Conservation (phyloP, 2,329 filamentous ascomycete genomes). For the Fusarium albidum region DNA sequence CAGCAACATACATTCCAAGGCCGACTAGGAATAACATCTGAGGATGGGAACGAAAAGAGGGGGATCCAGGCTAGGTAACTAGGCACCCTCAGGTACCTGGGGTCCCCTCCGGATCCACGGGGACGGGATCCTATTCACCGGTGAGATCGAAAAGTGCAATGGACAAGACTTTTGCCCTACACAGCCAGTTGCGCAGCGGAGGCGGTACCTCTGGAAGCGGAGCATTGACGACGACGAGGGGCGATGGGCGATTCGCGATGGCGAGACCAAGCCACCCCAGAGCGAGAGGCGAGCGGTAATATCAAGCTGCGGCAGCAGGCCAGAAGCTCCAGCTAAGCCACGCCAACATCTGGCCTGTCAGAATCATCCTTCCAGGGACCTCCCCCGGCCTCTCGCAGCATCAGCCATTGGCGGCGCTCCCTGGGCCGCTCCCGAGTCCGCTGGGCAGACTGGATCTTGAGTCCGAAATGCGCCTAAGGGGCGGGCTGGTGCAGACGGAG, state of each 20-base stretch:
- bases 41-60: constrained; percentile 5
- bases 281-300: constrained; percentile 25
- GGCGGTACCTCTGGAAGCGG: constrained; percentile 4
- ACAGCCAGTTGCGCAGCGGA: constrained; percentile 1
- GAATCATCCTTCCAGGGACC: constrained; percentile 12
- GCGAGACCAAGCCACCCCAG: constrained; percentile 8
- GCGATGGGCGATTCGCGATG: constrained; percentile 24
- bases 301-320: constrained; percentile 22
- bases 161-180: background rate
- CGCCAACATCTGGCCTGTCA: constrained; percentile 13
- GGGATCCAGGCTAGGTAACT: constrained; percentile 12
- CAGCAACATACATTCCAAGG: constrained; percentile 5
- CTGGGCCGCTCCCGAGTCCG: constrained; percentile 6
- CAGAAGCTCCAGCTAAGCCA: constrained; percentile 31
- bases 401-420: constrained; percentile 7
- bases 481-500: constrained; percentile 6
- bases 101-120: background rate
- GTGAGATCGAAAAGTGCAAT: background rate
- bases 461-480: constrained; percentile 16
- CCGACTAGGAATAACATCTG: background rate
- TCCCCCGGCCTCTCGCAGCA: background rate
- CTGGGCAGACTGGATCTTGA: constrained; percentile 22
- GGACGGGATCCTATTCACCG: background rate
- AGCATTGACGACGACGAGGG: constrained; percentile 1
- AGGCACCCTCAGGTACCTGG: background rate